Evolutionary conservation across 768 basidiomycete genomes (phyloP), one percentile per base, ranked within the genome.

Genomic region (Plicaturopsis crispa): DNA sequence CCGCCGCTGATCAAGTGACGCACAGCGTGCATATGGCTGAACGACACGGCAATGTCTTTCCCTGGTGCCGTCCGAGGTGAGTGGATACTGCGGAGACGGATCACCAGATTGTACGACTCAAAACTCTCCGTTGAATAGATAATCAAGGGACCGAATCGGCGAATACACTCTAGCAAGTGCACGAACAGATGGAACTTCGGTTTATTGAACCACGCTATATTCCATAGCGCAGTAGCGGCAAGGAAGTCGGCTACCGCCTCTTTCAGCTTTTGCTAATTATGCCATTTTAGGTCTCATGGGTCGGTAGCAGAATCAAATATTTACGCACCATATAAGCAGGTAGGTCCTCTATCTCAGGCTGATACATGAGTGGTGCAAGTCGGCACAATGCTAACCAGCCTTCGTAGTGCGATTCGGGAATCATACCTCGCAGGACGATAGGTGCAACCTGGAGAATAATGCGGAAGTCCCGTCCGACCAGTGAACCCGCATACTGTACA

Each of bases 161-260:
- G 34, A 21, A 61, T 49, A 32, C 55, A 43, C 3, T 33, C 39
- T 1, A 41, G 36, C 5, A 58, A 35, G 33, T 61, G 59, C 0
- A 42, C n/a, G 7, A 61, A 38, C 13, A 58, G 31, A 31, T 61
- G 59, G 20, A 58, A 53, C 42, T 61, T 61, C 4, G 51, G 41
- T 32, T 60, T 60, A 22, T 44, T 50, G 13, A 55, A 53, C 45
- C 31, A 41, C 4, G n/a, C n/a, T n/a, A n/a, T n/a, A n/a, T n/a
- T 47, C 39, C 35, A 43, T 17, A 40, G 26, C 20, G 46, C 47
- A 1, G 46, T 44, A 2, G 30, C 30, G 2, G 31, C 36, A 10
- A 51, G 49, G 22, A 57, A 41, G 11, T 53, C 34, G 6, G 50
- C 17, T 17, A 59, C 53, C 2, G 48, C 38, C 4, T 14, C 5